phyloP scores from a whole-genome alignment of 1,284 basidiomycete species.

The Cutaneotrichosporon cavernicola region DNA sequence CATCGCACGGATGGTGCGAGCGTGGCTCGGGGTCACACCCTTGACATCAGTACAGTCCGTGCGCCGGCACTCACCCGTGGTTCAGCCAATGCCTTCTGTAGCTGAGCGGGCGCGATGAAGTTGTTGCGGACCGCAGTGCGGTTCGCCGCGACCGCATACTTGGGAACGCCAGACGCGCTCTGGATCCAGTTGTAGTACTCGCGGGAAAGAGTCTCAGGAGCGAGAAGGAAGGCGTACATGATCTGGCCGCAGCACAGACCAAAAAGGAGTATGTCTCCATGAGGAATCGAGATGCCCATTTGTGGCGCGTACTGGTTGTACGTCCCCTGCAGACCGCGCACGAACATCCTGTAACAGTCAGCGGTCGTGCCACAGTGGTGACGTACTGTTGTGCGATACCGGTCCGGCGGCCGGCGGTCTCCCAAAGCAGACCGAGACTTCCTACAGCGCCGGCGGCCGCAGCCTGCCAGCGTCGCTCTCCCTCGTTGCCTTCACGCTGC shows the following conservation, averaged over 20 bases:
- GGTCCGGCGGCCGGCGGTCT: conserved; percentile 67
- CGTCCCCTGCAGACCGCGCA: conserved; percentile 54
- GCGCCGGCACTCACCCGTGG: conserved; percentile 53
- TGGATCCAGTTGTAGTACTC: conserved; percentile 74
- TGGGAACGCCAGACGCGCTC: conserved; percentile 66
- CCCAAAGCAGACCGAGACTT: conserved; percentile 76
- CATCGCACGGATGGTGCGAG: conserved; percentile 31
- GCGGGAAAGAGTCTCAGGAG: conserved; percentile 76
- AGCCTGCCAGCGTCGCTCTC: conserved; percentile 73
- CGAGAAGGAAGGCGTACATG: conserved; percentile 75
- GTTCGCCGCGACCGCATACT: conserved; percentile 64
- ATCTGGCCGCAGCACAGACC: conserved; percentile 83
- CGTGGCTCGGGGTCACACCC: conserved; percentile 42
- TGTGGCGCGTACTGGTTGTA: conserved; percentile 52
- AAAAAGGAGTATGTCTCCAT: conserved; percentile 83
- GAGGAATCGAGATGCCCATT: conserved; percentile 66
- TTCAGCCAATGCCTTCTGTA: conserved; percentile 61
- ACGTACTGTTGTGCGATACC: conserved; percentile 77
- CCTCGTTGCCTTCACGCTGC: conserved; percentile 59
- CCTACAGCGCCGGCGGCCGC: conserved; percentile 77
- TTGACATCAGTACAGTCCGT: conserved; percentile 16
- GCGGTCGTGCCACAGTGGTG: background rate
- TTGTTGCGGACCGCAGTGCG: conserved; percentile 62
- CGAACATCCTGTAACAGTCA: conserved; percentile 44
- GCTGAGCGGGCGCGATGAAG: conserved; percentile 59